Evolutionary conservation across 345 rosid species (phyloP), one percentile per base, ranked within the genome.

Genomic region (Aquilaria malaccensis): DNA sequence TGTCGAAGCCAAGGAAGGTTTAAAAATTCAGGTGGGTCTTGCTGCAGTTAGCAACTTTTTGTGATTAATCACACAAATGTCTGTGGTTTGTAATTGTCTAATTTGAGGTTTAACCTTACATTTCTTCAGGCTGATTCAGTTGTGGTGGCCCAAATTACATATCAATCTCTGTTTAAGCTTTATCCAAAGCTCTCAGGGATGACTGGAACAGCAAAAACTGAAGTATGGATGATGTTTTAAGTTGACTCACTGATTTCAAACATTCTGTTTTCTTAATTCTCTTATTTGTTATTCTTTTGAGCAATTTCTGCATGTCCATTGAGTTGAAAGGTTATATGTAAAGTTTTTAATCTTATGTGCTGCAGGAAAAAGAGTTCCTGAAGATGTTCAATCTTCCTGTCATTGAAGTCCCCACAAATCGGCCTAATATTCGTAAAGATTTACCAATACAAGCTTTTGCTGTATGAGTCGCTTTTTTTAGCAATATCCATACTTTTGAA

Each of bases 131-230:
- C 96, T 66, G 96, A 86, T 81, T 85, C 98, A 43, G 83, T 92
- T 74, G 95, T 89, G 59, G 96, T 89, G 72, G 98, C 98, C 46
- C 98, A 92, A 85, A 92, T 92, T 60, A 92, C 98, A 32, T 92
- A 92, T 63, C 98, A 92, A 73, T 92, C 98, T 22, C 81, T 92
- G 74, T 92, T 92, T 73, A 92, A 92, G 81, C 96, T 89, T 64
- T 92, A 89, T 56, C 98, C 98, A 32, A 89, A 92, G 86, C 81
- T 92, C 56, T 87, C 96, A 6, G 98, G 98, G 70, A 92, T 92
- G 98, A 92, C 98, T 50, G 98, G 98, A 67, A 92, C 98, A 33
- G 98, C 98, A 73, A 92, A 92, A 82, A 92, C 98, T 57, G 98
- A 92, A 79, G 96, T 92, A 82, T 52, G 85, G 41, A 45, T 52